Conservation (phyloP, 2,329 filamentous ascomycete species). For the Hymenoscyphus occultus region DNA sequence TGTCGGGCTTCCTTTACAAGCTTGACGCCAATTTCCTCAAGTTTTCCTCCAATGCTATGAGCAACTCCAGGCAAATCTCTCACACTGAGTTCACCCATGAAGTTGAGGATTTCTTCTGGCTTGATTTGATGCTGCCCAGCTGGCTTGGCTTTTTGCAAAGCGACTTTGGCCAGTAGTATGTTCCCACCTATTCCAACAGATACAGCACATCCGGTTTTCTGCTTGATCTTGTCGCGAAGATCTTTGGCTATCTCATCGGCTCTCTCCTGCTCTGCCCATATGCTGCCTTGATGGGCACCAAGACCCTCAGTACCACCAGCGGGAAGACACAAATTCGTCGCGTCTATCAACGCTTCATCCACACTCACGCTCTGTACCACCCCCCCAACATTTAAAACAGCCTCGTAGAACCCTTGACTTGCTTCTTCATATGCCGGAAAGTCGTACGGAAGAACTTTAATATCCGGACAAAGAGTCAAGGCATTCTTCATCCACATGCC, state of each 20-base stretch:
- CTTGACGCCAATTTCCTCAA: constrained; percentile 82
- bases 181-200: constrained; percentile 92
- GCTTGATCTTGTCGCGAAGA: constrained; percentile 68
- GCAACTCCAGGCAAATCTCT: constrained; percentile 89
- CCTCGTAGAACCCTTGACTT: constrained; percentile 82
- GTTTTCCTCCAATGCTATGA: constrained; percentile 78
- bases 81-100: constrained; percentile 75
- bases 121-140: constrained; percentile 88
- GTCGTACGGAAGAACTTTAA: constrained; percentile 92
- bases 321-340: constrained; percentile 66
- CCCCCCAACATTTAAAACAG: constrained; percentile 75
- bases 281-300: constrained; percentile 62
- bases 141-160: constrained; percentile 87
- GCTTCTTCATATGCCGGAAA: constrained; percentile 93
- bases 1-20: constrained; percentile 80
- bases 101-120: constrained; percentile 72
- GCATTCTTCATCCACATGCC: constrained; percentile 99
- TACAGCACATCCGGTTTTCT: constrained; percentile 77
- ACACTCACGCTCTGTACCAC: constrained; percentile 94
- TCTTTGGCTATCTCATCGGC: constrained; percentile 67
- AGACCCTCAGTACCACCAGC: constrained; percentile 64
- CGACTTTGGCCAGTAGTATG: constrained; percentile 86
- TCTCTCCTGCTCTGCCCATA: constrained; percentile 75
- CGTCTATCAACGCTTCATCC: constrained; percentile 88
- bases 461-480: constrained; percentile 73